Percentiles rank a stretch among this genome's conserved stretches.
These are phyloP conservation scores for Sechiopsis laciniata DNA, from an alignment of 306 rosid species.

Conservation along the genomic window DNA sequence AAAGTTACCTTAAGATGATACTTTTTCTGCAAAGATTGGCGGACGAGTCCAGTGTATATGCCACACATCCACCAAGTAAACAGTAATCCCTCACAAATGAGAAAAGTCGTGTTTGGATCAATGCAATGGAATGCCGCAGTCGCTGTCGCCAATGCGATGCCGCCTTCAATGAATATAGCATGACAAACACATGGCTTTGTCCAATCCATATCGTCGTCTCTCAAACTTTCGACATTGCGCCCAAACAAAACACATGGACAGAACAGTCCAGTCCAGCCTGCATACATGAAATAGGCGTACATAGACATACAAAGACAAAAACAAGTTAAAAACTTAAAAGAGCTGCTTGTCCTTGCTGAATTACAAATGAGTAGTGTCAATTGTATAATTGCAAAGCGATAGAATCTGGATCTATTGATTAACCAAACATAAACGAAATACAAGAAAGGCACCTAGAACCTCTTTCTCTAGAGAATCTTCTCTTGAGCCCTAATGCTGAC, in stretches of 20 bases:
- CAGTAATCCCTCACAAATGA: conserved; percentile 71
- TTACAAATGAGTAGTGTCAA: neutral
- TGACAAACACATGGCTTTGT: conserved; percentile 77
- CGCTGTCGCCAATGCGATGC: conserved; percentile 71
- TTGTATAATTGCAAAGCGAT: neutral
- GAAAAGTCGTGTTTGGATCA: conserved; percentile 61
- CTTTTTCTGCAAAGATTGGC: conserved; percentile 84
- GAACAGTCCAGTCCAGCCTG: conserved; percentile 82
- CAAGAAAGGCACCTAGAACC: no score
- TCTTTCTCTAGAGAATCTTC: no score
- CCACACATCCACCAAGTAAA: conserved; percentile 99
- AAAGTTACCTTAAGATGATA: conserved; percentile 76
- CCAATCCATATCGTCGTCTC: conserved; percentile 73
- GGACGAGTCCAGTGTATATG: conserved; percentile 74
- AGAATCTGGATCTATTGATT: no score
- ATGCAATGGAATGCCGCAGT: conserved; percentile 54
- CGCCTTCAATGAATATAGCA: conserved; percentile 88
- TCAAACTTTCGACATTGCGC: conserved; percentile 71
- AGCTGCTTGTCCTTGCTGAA: neutral
- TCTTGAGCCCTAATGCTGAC: no score
- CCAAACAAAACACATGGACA: conserved; percentile 95
- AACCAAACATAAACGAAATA: no score
- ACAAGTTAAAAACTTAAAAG: neutral
- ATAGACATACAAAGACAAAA: neutral
- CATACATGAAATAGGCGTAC: conserved; percentile 7